Evolutionary conservation across 495 filamentous ascomycete genomes (phyloP), one percentile per base, ranked within the genome.

Genomic region (Neurospora tetrasperma): DNA sequence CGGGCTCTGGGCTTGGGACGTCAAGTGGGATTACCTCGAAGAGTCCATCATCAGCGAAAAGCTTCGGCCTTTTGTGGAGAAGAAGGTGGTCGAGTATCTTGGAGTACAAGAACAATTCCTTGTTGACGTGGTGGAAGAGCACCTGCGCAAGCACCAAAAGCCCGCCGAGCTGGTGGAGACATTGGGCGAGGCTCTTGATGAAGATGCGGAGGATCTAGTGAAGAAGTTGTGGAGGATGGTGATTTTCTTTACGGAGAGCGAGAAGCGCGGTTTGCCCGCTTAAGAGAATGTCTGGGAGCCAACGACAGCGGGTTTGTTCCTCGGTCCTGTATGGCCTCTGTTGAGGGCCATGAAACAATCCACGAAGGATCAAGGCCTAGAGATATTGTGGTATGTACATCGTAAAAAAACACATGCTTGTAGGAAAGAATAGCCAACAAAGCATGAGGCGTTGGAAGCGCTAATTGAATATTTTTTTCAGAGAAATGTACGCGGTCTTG

Each of bases 221-320:
- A 95, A 92, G 88, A 98, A 98, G 83, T 86, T 99, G 39, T 99
- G 96, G 96, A 89, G 96, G 66, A 96, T 98, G 94, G 88, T 97
- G 69, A 97, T 98, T 80, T 98, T 98, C 90, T 98, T 94, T 77
- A 95, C 93, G 38, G 96, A 99, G 83, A 91, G 90, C 77, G 96
- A 97, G 88, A 97, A 96, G 85, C 87, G 93, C 72, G 95, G 96
- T 1, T 83, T 96, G 44, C 93, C 92, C 38, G 89, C 89, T 27
- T 93, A 84, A 71, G 12, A 70, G 59, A 27, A 31, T 23, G 20
- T 31, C 4, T 35, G 12, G 69, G 23, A 35, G 31, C 73, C 59
- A 46, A 39, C 38, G 23, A 27, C 23, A 38, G 69, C 2, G 42
- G 41, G 14, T 41, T 38, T 31, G 54, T 41, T 10, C 3, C 18